phyloP scores from a whole-genome alignment of 345 rosid species.

The Luvunga scandens region DNA sequence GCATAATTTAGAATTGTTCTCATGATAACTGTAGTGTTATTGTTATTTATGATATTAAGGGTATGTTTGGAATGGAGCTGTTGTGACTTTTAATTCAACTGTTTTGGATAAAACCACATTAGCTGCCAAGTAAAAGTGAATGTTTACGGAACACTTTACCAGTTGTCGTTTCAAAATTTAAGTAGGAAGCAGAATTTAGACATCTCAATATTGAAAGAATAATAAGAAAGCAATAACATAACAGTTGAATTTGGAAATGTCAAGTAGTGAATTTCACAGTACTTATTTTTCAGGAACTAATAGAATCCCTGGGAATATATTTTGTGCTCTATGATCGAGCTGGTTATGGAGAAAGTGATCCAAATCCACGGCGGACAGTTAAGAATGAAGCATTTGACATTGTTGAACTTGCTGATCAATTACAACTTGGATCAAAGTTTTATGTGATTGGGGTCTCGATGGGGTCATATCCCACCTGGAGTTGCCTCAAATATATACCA shows the following conservation, averaged over 20 bases:
- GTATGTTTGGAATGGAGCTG: background rate
- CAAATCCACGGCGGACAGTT: constrained; percentile 59
- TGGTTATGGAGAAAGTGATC: constrained; percentile 89
- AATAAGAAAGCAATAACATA: background rate
- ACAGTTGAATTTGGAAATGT: background rate
- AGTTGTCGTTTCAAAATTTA: too few relatives aligned
- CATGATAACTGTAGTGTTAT: too few relatives aligned
- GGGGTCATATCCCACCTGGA: constrained; percentile 90
- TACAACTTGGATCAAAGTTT: constrained; percentile 62
- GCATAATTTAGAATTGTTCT: background rate
- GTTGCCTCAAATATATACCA: constrained; percentile 83
- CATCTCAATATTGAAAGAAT: background rate
- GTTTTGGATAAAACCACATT: background rate
- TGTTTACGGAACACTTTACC: background rate
- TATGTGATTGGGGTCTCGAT: constrained; percentile 82
- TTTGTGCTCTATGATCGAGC: constrained; percentile 76
- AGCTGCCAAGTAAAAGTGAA: background rate
- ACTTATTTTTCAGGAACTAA: constrained; percentile 64
- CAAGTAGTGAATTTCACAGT: constrained; percentile 14
- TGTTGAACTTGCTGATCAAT: constrained; percentile 70
- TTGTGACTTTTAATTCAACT: too few relatives aligned
- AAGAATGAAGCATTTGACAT: constrained; percentile 84
- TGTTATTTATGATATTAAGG: background rate
- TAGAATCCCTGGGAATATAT: constrained; percentile 64
- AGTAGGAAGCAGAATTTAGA: background rate